Evolutionary conservation across 495 filamentous ascomycete genomes (phyloP).

Genomic region (Thermochaetoides thermophila): DNA sequence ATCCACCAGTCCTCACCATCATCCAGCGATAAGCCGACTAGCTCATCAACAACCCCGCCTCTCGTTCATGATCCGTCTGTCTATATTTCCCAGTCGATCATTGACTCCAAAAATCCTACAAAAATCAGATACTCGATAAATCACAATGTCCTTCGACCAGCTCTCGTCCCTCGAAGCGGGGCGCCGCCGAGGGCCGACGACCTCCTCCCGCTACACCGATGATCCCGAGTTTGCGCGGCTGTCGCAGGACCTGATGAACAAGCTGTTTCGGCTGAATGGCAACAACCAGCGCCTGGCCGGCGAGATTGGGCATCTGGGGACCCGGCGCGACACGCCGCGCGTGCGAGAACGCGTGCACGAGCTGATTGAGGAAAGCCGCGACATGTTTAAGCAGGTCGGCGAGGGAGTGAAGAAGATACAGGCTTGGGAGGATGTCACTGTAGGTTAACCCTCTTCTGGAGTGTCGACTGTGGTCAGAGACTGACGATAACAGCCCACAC

Average conservation of each 20-base stretch:
- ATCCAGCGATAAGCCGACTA: no score
- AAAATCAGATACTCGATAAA: no score
- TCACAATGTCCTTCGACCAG: slow-evolving; percentile 81
- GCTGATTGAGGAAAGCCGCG: slow-evolving; percentile 67
- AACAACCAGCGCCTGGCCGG: slow-evolving; percentile 69
- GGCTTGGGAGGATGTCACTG: slow-evolving; percentile 82
- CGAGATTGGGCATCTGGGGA: slow-evolving; percentile 75
- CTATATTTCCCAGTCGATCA: no score
- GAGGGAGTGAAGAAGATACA: slow-evolving; percentile 87
- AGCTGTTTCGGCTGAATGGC: slow-evolving; percentile 73
- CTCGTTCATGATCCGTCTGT: no score
- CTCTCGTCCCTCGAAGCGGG: slow-evolving; percentile 66
- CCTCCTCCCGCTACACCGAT: slow-evolving; percentile 58
- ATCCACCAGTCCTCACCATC: no score
- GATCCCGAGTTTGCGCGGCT: slow-evolving; percentile 83
- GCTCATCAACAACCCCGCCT: no score
- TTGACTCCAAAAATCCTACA: no score
- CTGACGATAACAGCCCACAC: slow-evolving; percentile 47
- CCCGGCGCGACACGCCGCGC: slow-evolving; percentile 75
- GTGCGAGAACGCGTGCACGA: slow-evolving; percentile 81
- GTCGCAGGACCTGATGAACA: slow-evolving; percentile 65
- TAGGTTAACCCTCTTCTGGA: slow-evolving; percentile 29
- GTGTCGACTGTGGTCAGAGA: not conserved
- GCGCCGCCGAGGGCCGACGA: slow-evolving; percentile 16
- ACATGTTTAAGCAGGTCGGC: slow-evolving; percentile 81